Evolutionary conservation across 2,329 filamentous ascomycete species (phyloP).

Genomic region (Fusarium falciforme): DNA sequence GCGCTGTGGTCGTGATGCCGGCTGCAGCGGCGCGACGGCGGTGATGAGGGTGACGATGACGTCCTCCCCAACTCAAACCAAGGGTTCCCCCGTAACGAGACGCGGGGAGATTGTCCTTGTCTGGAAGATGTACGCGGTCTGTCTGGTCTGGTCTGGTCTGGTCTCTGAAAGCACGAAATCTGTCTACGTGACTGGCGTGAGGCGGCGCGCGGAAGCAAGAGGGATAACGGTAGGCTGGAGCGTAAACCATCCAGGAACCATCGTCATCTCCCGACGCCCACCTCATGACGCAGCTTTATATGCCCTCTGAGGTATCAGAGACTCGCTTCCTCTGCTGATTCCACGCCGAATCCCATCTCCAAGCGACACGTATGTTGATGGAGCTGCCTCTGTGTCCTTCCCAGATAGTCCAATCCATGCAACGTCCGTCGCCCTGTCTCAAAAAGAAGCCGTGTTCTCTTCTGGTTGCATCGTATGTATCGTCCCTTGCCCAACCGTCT

Average conservation of each 20-base stretch:
- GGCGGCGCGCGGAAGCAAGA: constrained; percentile 22
- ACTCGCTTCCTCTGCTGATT: constrained; percentile 33
- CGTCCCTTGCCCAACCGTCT: constrained; percentile 34
- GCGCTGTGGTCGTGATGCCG: constrained; percentile 6
- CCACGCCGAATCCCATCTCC: constrained; percentile 33
- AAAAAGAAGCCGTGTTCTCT: constrained; percentile 22
- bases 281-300: constrained; percentile 40
- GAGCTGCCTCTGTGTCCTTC: constrained; percentile 9
- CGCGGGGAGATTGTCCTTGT: constrained; percentile 16
- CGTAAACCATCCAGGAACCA: constrained; percentile 30
- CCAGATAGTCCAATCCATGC: not conserved
- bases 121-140: constrained; percentile 19
- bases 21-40: constrained; percentile 3
- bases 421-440: constrained; percentile 24
- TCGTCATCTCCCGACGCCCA: constrained; percentile 29
- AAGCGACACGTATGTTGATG: constrained; percentile 43
- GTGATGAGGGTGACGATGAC: constrained; percentile 27
- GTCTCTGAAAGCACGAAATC: constrained; percentile 17
- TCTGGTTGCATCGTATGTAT: constrained; percentile 29
- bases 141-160: not conserved
- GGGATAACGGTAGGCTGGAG: constrained; percentile 16
- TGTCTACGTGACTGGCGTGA: constrained; percentile 30
- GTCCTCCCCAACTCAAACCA: constrained; percentile 6
- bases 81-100: not conserved
- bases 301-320: constrained; percentile 38